Base-by-base conservation (phyloP, 2,329 filamentous ascomycete species). In the Hypoxylon sp. region DNA sequence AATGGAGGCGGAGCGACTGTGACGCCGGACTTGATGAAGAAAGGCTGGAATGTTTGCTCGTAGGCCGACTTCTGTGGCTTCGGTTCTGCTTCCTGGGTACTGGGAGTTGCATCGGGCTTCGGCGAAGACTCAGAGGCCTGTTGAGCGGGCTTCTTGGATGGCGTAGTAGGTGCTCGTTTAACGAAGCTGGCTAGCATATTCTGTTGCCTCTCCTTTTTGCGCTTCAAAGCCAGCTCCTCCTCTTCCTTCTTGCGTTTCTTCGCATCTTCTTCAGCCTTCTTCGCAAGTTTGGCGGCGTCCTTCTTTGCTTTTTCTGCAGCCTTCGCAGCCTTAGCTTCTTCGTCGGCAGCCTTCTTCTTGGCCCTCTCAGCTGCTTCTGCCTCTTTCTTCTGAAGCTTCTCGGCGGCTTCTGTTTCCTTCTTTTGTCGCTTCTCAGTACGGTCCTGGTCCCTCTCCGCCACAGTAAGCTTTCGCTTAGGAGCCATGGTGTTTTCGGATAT, bases 21-120 rank as follows among this genome's bases (percentile, higher is more conserved):
- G 1, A 90, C 88, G 63, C 90, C 81, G 2, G 85, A 78, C 51
- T 90, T 88, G 34, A 94, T 66, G 56, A 88, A 92, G 69, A 97
- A 97, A 0, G 89, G 86, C 21, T 91, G 81, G 64, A 97, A 97
- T 25, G 79, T 75, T 60, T 83, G 85, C 12, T 88, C 75, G 60
- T 90, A 92, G 32, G 83, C 78, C 0, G 81, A 78, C 16, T 71
- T 62, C 3, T 64, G 41, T 4, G 64, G 60, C 43, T 66, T 56
- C 5, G 59, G 20, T 16, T 67, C 62, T 27, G 62, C 59, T 12
- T 60, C 69, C 5, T 44, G 23, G 15, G 41, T 53, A 2, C 61
- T 59, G 40, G 64, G 36, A 27, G 51, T 66, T 7, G 55, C 51
- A 8, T 57, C 52, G 9, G 65, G 55, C 16, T 51, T 32, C 12